Base-by-base conservation (phyloP, 169 alveolate species). In the Theileria parva region DNA sequence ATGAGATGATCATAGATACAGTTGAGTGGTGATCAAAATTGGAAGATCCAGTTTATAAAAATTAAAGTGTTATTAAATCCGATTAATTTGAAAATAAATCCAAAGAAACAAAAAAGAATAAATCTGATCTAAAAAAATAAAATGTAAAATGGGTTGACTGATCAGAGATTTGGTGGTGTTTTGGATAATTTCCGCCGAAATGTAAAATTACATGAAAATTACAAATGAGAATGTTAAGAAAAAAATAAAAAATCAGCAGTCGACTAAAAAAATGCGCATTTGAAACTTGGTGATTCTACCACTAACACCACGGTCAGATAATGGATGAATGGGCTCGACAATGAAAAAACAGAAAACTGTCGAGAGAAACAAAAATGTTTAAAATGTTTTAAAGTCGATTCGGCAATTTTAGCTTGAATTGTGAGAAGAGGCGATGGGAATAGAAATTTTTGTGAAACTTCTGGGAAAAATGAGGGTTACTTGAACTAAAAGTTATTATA, bases 191-290 rank as follows among this genome's bases (percentile, higher is more conserved):
- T 44, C 53, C 1, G 15, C 3, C 2, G 15, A 44, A 44, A 44
- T 44, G 53, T 44, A 4, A 44, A 44, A 44, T 44, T 44, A 44
- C 53, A 13, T 44, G 53, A 44, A 44, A 44, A 44, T 44, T 4
- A 44, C 19, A 44, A 44, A 44, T 44, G 17, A 44, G 12, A 8
- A 0, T 44, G 17, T 7, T 44, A 7, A 44, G 53, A 44, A 4
- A 44, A 44, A 44, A 7, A 44, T 13, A 44, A 44, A 44, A 44
- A 44, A 44, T 44, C 53, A 44, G 53, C 53, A 44, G 53, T 44
- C 53, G 53, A 44, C 53, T 44, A 57, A 57, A 57, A 57, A 57
- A 57, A 57, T 57, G 66, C 66, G 32, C 66, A 57, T 57, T 21
- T 57, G 66, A 57, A 21, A 21, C 27, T 57, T 25, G 66, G 32